Percentiles rank a stretch among this genome's conserved stretches.
Evolutionary conservation across 2,329 filamentous ascomycete species (phyloP).

Genomic region (Fusarium buharicum): DNA sequence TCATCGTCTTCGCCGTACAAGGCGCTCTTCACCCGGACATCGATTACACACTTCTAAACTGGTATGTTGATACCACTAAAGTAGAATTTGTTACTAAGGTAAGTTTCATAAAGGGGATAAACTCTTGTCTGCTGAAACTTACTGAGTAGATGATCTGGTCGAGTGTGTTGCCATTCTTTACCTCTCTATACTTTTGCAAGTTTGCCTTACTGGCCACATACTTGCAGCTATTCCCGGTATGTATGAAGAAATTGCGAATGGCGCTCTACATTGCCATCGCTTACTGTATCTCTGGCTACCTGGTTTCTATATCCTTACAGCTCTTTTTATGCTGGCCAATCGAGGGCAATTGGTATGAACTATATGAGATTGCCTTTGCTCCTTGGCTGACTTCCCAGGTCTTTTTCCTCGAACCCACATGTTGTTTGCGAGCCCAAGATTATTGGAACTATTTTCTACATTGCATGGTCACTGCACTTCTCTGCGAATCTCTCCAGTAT

Average conservation of each 20-base stretch:
- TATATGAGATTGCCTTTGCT: no score
- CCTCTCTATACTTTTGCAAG: conserved; percentile 20
- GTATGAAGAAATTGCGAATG: conserved; percentile 14
- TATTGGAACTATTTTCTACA: background rate
- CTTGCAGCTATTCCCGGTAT: conserved; percentile 14
- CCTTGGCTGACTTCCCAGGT: background rate
- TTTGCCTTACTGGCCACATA: conserved; percentile 10
- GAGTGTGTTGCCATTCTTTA: conserved; percentile 4
- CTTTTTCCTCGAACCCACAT: background rate
- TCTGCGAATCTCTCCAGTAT: conserved; percentile 5
- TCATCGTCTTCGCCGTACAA: conserved; percentile 5
- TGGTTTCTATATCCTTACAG: background rate
- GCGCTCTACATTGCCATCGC: background rate
- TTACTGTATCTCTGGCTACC: background rate
- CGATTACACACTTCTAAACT: conserved; percentile 28
- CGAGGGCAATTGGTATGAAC: conserved; percentile 17
- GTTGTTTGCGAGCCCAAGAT: background rate
- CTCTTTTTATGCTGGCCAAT: conserved; percentile 10
- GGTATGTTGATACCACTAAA: conserved; percentile 8
- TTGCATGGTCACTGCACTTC: conserved; percentile 11
- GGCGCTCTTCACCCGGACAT: conserved; percentile 11
- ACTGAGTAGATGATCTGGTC: conserved; percentile 18
- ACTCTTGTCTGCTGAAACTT: no score
- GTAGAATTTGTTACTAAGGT: conserved; percentile 3
- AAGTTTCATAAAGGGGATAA: no score